These are phyloP conservation scores for Cyclanthera cordifolia DNA, from an alignment of 306 rosid species.

Conservation along the genomic window DNA sequence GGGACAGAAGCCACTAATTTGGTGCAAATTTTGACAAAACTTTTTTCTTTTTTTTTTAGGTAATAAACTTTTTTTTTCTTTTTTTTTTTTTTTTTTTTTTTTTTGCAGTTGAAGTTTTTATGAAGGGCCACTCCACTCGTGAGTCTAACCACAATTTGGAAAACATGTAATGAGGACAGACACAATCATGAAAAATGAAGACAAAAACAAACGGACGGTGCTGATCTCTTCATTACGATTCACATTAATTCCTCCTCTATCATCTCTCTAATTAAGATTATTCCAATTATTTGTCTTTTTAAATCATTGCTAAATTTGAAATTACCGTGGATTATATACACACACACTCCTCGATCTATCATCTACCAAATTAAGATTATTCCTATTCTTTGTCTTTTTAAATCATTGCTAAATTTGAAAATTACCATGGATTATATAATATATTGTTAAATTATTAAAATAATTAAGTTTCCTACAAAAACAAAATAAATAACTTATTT, in stretches of 20 bases:
- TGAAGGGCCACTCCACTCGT: conserved; percentile 14
- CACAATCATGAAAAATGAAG: conserved; percentile 8
- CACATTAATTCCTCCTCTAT: conserved; percentile 1
- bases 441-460: no score
- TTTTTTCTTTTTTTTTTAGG: background rate
- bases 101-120: background rate
- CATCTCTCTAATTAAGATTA: background rate
- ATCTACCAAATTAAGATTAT: background rate
- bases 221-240: background rate
- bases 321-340: no score
- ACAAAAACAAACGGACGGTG: conserved; percentile 5
- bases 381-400: background rate
- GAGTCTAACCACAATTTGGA: conserved; percentile 9
- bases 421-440: no score
- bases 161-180: conserved; percentile 4
- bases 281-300: background rate
- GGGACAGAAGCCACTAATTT: background rate
- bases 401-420: background rate
- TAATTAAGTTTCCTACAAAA: no score
- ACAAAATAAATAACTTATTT: no score
- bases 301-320: background rate
- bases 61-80: no score
- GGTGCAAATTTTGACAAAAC: background rate
- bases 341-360: no score
- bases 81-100: background rate